These are phyloP conservation scores for Volvox reticuliferus DNA, from an alignment of 139 green algal species.

Conservation along the genomic window DNA sequence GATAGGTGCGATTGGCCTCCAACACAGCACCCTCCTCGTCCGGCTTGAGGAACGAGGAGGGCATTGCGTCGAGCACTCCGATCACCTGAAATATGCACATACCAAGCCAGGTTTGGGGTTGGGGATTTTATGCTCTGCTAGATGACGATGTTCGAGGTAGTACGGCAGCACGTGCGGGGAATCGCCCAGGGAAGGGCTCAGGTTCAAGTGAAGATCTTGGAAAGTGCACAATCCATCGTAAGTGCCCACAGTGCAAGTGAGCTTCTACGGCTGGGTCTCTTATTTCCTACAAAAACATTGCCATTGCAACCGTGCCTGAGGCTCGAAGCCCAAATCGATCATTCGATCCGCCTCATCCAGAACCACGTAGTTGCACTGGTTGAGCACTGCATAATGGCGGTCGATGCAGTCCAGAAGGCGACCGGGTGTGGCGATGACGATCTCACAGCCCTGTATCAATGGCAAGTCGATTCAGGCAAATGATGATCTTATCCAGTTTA, in stretches of 20 bases:
- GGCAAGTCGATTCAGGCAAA: too few relatives aligned
- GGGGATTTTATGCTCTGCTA: too few relatives aligned
- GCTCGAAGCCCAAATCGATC: conserved; percentile 99
- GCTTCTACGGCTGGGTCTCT: too few relatives aligned
- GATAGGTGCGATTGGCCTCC: conserved; percentile 82
- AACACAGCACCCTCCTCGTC: conserved; percentile 85
- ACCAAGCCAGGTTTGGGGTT: too few relatives aligned
- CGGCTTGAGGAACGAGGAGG: conserved; percentile 91
- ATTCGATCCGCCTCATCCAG: conserved; percentile 99
- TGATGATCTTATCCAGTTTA: too few relatives aligned
- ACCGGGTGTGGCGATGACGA: conserved; percentile 98
- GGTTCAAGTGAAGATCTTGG: too few relatives aligned
- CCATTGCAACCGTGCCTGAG: conserved; percentile 69
- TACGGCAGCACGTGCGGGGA: too few relatives aligned
- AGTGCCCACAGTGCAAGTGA: too few relatives aligned
- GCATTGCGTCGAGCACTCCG: conserved; percentile 95
- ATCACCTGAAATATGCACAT: conserved; percentile 72
- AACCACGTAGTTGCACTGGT: conserved; percentile 99
- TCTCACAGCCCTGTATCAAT: conserved; percentile 81
- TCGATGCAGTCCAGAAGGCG: conserved; percentile 97
- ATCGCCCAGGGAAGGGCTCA: too few relatives aligned
- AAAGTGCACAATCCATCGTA: too few relatives aligned
- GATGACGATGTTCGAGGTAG: too few relatives aligned
- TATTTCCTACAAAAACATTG: too few relatives aligned
- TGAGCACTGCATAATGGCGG: conserved; percentile 91